A percentile compares a stretch with the other conserved stretches of the same genome.
phyloP scores from a whole-genome alignment of 2,329 filamentous ascomycete genomes.

The Sarocladium kiliense region DNA sequence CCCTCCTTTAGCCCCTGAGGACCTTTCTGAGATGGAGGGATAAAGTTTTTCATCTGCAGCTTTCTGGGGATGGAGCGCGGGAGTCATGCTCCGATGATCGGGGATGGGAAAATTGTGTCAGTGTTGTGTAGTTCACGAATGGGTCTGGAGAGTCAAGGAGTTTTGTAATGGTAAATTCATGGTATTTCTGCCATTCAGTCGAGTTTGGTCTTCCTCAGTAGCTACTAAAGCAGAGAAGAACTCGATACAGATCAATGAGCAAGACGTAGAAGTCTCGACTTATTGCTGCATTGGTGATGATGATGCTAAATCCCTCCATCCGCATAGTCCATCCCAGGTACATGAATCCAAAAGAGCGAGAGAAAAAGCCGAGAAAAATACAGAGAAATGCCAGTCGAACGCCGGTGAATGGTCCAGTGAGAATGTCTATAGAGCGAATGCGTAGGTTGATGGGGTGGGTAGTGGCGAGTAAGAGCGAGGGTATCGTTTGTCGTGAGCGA shows the following conservation, averaged over 20 bases:
- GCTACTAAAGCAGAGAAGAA: background rate
- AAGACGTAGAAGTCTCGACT: background rate
- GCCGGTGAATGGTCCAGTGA: background rate
- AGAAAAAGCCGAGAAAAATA: no score
- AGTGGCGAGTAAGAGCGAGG: slow-evolving; percentile 2
- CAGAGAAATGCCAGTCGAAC: background rate
- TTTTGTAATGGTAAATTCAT: slow-evolving; percentile 18
- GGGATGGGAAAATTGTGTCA: background rate
- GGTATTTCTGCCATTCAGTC: slow-evolving; percentile 33
- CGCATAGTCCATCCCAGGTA: no score
- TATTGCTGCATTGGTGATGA: background rate
- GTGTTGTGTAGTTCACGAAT: background rate
- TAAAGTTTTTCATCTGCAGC: background rate
- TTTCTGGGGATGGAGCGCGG: background rate
- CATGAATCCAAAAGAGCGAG: no score
- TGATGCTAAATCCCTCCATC: no score
- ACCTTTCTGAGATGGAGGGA: no score
- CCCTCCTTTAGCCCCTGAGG: no score
- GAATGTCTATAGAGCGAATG: background rate
- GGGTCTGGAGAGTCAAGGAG: background rate
- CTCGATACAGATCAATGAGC: background rate
- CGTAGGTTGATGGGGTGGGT: background rate
- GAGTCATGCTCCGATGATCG: background rate
- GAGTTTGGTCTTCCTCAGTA: background rate
- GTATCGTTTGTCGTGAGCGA: slow-evolving; percentile 8